Base-by-base conservation (phyloP, 2,329 filamentous ascomycete genomes). In the Lasiodiplodia citricola region DNA sequence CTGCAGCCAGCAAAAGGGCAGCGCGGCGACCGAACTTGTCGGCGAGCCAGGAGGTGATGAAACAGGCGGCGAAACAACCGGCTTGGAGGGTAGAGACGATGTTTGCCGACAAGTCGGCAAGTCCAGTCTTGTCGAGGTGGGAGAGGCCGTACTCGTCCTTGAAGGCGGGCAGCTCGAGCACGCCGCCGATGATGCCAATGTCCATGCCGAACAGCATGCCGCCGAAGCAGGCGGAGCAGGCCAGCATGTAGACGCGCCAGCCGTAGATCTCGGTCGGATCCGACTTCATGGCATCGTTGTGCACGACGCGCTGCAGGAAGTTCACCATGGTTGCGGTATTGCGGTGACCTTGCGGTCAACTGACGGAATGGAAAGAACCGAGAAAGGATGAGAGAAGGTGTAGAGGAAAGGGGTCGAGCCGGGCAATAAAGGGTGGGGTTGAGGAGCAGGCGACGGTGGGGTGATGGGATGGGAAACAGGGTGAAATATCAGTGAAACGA, bases 21-120 rank as follows among this genome's bases (percentile, higher is more conserved):
- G 71, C 74, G 56, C 86, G 85, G 64, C 90, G 85, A 18, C 90
- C 90, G 72, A 79, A 87, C 71, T 75, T 79, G 72, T 89, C 87
- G 5, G 87, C 83, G 54, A 86, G 73, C 81, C 83, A 87, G 41
- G 83, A 84, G 7, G 86, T 85, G n/a, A 87, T 70, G 70, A 92
- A 83, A 69, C 88, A 88, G 44, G 89, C 89, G 65, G 87, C 82
- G 76, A 92, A 91, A 70, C 88, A 90, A 86, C 85, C 47, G 80
- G 2, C 89, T 78, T 92, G 90, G 11, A 92, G 84, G 0, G 87
- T 90, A n/a, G 89, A 91, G 35, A 91, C 90, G 69, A 92, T 89
- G 75, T 91, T 91, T 71, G 90, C 87, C 57, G 85, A 86, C 58
- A 91, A 80, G 72, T 88, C 85, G 37, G 86, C 85, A 35, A 80